Base-by-base conservation (phyloP, 2,329 filamentous ascomycete species). In the Fusarium bactridioides region DNA sequence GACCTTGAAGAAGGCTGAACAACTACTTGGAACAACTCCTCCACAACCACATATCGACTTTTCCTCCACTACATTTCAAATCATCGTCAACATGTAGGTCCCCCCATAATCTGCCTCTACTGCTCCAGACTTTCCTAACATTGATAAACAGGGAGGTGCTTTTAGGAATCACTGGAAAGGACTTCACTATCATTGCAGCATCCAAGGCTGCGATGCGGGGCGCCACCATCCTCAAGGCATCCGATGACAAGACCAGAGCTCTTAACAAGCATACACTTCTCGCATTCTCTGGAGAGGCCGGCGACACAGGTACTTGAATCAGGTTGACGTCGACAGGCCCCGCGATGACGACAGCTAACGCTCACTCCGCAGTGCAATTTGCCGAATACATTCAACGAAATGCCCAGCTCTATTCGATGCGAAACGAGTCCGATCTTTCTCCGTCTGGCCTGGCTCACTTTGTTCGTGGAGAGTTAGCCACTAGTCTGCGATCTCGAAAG, bases 371-470 rank as follows among this genome's bases (percentile, higher is more conserved):
- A 97, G 95, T 98, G 72, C 95, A 99, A 91, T 99, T 99, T 83
- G 94, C 97, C 82, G 96, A 99, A 86, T 99, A 95, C 86, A 97
- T 99, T 83, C 95, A 98, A 89, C 95, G 95, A 82, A 99, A 99
- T 84, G 92, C 96, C 73, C 94, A 97, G 85, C 92, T 99, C 80
- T 99, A 99, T 86, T 94, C 93, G 76, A 99, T 98, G 95, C 94
- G 97, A 80, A 98, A 98, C 83, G 93, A 94, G 83, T 93, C 93
- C 80, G 94, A 98, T 79, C 90, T 99, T 69, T 94, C 94, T 48
- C 95, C 96, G 15, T 91, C 92, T 40, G 96, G 94, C 43, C 91
- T 98, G 62, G 94, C 95, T 70, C 91, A 94, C 86, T 99, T 98
- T 82, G 94, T 99, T 77, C 94, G 96, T 75, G 92, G 93, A 81